Base-by-base conservation (phyloP, 768 basidiomycete genomes). In the Trametes gibbosa region DNA sequence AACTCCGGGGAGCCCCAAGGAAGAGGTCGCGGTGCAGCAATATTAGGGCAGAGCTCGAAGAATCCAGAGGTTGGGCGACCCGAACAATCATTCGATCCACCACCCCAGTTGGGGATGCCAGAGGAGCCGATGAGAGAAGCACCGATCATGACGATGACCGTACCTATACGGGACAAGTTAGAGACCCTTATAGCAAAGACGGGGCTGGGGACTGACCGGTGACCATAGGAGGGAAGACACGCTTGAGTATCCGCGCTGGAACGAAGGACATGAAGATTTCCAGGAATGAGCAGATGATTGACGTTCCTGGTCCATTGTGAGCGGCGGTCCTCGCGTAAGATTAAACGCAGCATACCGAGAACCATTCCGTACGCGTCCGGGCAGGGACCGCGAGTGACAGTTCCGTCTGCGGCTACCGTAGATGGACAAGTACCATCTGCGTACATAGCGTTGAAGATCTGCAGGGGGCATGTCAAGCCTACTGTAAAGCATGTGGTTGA, bases 1-100 rank as follows among this genome's bases (percentile, higher is more conserved):
- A 90, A 91, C 67, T 92, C 81, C 0, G 92, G 86, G 0, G 86
- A 86, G 9, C 89, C 92, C 89, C 89, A 94, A 73, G 79, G 85
- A 25, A 89, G 80, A 0, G 92, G 84, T 1, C 83, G 75, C 3
- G 89, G 89, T 8, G 90, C 89, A 29, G 74, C 72, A 47, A 85
- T 88, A 13, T 80, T 85, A 0, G 90, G 92, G 65, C 91, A 95
- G 1, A 90, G 75, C 57, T 75, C 70, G 69, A 89, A 92, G 55
- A 87, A 80, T 1, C 90, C 88, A 7, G 77, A 81, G 2, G 75
- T 74, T 1, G 89, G 89, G n/a, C 83, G 78, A 4, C 60, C 60
- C 47, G 77, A 73, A 69, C 92, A 95, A 58, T 80, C 80, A 61
- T 90, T 91, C 7, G 87, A 85, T 16, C 92, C 91, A 32, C 91